Conservation (phyloP, 176 grass and related monocot species). For the Aegilops speltoides region DNA sequence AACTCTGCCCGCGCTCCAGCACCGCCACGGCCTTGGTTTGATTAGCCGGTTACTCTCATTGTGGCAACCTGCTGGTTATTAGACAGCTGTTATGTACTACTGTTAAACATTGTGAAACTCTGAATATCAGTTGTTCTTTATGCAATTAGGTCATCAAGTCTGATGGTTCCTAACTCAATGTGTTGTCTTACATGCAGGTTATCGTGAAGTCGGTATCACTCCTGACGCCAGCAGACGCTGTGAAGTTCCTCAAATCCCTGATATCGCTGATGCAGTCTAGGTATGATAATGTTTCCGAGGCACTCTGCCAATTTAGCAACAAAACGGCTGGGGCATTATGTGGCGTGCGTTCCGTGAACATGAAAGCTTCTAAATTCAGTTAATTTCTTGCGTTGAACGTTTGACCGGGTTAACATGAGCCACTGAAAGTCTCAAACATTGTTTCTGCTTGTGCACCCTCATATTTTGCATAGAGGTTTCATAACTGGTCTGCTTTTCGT, state of each 20-base stretch:
- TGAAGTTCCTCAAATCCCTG: constrained; percentile 57
- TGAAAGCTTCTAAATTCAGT: neutral
- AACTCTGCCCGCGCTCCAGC: neutral
- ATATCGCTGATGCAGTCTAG: constrained; percentile 47
- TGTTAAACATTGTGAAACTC: neutral
- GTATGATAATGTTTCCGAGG: constrained; percentile 22
- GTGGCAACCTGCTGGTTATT: neutral
- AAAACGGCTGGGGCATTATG: neutral
- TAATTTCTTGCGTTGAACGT: too few relatives aligned
- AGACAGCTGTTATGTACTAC: neutral
- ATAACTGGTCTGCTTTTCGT: neutral
- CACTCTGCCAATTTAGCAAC: neutral
- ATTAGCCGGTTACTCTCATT: neutral
- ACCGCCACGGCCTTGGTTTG: neutral
- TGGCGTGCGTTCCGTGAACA: neutral
- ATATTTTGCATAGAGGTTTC: neutral
- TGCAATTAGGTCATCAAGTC: neutral
- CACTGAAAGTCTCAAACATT: neutral
- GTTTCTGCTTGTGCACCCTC: neutral
- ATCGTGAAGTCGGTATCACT: constrained; percentile 60
- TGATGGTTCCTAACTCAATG: neutral
- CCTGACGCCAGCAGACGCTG: constrained; percentile 53
- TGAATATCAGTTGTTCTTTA: neutral
- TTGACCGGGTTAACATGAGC: neutral
- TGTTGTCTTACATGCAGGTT: constrained; percentile 34